Conservation (phyloP, 2,329 filamentous ascomycete species). For the Venturia nashicola region DNA sequence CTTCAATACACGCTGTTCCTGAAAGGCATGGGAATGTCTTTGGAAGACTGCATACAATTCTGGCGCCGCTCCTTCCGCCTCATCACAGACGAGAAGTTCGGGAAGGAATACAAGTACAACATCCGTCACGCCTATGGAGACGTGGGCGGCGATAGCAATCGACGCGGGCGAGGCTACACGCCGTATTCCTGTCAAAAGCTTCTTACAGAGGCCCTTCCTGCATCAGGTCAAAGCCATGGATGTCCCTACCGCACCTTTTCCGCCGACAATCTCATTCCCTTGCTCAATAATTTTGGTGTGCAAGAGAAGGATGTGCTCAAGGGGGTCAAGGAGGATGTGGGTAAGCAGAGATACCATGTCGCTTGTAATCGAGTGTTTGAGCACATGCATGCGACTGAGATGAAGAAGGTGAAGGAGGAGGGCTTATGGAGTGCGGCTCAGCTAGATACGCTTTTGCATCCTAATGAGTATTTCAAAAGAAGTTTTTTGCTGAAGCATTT, state of each 20-base stretch:
- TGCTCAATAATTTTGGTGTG: conserved; percentile 71
- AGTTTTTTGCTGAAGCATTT: conserved; percentile 82
- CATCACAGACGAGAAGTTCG: conserved; percentile 86
- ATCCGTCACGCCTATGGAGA: conserved; percentile 91
- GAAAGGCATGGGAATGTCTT: conserved; percentile 80
- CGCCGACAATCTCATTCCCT: conserved; percentile 65
- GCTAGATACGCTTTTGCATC: conserved; percentile 90
- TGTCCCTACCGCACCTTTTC: conserved; percentile 93
- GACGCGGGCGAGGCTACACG: conserved; percentile 75
- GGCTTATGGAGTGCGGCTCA: conserved; percentile 46
- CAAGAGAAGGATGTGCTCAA: conserved; percentile 65
- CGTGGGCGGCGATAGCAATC: conserved; percentile 82
- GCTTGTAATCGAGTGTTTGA: conserved; percentile 97
- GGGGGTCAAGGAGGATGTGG: conserved; percentile 78
- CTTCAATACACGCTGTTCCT: conserved; percentile 94
- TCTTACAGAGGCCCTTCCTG: conserved; percentile 74
- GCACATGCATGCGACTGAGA: conserved; percentile 55
- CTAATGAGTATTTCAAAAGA: conserved; percentile 95
- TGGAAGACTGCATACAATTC: conserved; percentile 88
- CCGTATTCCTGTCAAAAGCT: conserved; percentile 95
- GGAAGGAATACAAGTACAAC: conserved; percentile 96
- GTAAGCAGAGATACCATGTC: conserved; percentile 80
- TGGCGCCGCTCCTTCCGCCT: conserved; percentile 81
- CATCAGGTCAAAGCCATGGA: conserved; percentile 82
- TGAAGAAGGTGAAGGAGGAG: conserved; percentile 39